phyloP scores from a whole-genome alignment of 83 land plant species.

The Picea mariana region DNA sequence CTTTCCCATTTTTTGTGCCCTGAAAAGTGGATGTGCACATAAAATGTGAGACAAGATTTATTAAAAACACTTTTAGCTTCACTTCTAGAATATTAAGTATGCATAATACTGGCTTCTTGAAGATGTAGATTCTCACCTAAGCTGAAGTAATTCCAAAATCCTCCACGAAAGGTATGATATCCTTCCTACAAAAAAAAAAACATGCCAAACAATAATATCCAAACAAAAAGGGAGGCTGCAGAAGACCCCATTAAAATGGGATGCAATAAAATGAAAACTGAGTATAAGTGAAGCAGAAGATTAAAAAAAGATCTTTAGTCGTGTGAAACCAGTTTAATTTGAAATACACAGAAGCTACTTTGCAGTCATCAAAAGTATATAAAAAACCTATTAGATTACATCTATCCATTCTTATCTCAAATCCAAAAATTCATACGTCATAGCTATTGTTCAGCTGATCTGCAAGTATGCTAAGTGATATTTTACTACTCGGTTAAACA shows the following conservation, averaged over 20 bases:
- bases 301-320: no score
- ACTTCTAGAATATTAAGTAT: background rate
- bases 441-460: background rate
- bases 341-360: background rate
- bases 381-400: background rate
- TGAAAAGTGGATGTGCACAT: background rate
- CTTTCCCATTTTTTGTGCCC: no score
- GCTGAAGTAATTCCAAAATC: conserved; percentile 99
- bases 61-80: background rate
- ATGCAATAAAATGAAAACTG: no score
- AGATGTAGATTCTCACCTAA: conserved; percentile 64
- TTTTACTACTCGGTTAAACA: background rate
- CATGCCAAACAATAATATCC: no score
- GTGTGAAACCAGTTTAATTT: no score
- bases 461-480: background rate
- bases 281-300: no score
- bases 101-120: background rate
- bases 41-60: background rate
- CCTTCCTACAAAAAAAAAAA: conserved; percentile 59
- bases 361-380: background rate
- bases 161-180: conserved; percentile 80
- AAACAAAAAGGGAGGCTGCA: no score
- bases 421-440: background rate
- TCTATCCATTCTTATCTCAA: background rate
- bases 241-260: no score